phyloP scores from a whole-genome alignment of 495 filamentous ascomycete species.

The Xylaria cubensis region DNA sequence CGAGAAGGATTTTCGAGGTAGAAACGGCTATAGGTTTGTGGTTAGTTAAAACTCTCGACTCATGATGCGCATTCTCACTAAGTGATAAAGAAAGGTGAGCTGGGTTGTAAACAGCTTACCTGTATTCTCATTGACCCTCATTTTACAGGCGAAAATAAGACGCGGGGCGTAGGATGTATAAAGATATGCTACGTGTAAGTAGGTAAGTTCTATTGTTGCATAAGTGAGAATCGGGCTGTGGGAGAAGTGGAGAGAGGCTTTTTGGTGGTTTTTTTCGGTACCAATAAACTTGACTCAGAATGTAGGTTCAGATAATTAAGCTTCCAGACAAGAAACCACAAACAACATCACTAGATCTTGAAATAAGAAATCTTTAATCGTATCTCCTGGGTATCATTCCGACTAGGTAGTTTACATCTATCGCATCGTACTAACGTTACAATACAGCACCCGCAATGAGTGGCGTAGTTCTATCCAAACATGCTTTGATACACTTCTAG shows the following conservation, averaged over 20 bases:
- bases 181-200: neutral
- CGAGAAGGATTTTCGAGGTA: conserved; percentile 70
- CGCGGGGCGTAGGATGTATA: neutral
- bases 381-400: conserved; percentile 9
- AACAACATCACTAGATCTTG: neutral
- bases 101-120: conserved; percentile 38
- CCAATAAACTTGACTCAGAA: neutral
- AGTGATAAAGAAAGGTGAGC: neutral
- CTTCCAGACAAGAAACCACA: neutral
- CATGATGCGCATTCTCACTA: neutral
- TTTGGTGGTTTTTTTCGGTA: neutral
- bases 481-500: neutral
- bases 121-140: conserved; percentile 52
- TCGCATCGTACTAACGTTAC: neutral
- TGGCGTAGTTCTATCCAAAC: neutral
- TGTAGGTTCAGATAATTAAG: too few species aligned
- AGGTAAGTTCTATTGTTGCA: neutral
- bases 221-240: neutral
- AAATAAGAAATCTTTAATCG: neutral
- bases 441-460: neutral
- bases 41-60: conserved; percentile 1
- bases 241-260: conserved; percentile 4
- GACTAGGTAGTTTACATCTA: neutral
- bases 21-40: conserved; percentile 62
- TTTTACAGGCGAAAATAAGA: conserved; percentile 21